Percentiles rank a stretch among this genome's conserved stretches.
These are phyloP conservation scores for Ramaria sp. DNA, from an alignment of 768 basidiomycete genomes.

Conservation along the genomic window DNA sequence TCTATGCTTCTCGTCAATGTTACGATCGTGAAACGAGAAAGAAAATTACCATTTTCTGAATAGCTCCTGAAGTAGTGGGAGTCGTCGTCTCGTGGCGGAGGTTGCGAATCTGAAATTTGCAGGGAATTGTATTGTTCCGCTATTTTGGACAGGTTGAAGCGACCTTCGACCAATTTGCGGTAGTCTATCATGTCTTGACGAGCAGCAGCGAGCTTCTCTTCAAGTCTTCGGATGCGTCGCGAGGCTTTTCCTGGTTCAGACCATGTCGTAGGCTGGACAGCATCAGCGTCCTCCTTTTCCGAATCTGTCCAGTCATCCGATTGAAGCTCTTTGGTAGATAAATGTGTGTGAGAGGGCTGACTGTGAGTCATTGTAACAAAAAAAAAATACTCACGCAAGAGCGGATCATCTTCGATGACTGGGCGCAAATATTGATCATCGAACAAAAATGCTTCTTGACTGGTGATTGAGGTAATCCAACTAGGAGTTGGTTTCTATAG, in stretches of 20 bases:
- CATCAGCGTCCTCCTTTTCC: slow-evolving; percentile 42
- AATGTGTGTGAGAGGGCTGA: neutral
- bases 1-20: slow-evolving; percentile 32
- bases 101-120: slow-evolving; percentile 25
- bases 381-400: slow-evolving; percentile 57
- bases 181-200: slow-evolving; percentile 55
- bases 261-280: neutral
- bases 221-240: slow-evolving; percentile 44
- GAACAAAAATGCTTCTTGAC: slow-evolving; percentile 49
- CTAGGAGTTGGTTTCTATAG: slow-evolving; percentile 42
- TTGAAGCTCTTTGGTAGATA: slow-evolving; percentile 39
- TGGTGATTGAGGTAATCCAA: slow-evolving; percentile 37
- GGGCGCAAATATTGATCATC: slow-evolving; percentile 79
- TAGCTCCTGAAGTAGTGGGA: slow-evolving; percentile 92
- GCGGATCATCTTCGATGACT: slow-evolving; percentile 72
- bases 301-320: slow-evolving; percentile 63
- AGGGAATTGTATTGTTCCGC: slow-evolving; percentile 3
- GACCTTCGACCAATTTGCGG: slow-evolving; percentile 41
- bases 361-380: neutral
- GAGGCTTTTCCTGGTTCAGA: slow-evolving; percentile 23
- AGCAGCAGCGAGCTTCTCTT: slow-evolving; percentile 48
- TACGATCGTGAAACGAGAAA: neutral
- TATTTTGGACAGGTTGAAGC: slow-evolving; percentile 36
- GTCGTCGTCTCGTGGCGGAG: slow-evolving; percentile 66
- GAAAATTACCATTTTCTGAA: slow-evolving; percentile 63